Percentiles rank a stretch among this genome's conserved stretches.
Evolutionary conservation across 306 rosid species (phyloP).

Genomic region (Luffa acutangula): DNA sequence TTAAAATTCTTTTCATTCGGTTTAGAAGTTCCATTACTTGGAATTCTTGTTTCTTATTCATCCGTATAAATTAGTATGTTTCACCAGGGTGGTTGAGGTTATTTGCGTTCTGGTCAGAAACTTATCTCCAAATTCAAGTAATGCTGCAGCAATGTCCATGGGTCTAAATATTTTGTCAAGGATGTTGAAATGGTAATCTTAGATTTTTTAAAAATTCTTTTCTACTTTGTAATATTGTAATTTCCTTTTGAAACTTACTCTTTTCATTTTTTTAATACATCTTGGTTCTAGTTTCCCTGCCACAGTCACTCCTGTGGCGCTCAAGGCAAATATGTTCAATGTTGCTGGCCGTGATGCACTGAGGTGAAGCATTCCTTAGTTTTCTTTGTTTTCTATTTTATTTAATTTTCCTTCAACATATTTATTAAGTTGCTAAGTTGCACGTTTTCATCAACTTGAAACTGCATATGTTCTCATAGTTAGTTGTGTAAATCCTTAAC

Average conservation of each 20-base stretch:
- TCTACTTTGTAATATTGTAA: background rate
- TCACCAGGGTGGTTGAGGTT: conserved; percentile 66
- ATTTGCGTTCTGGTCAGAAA: conserved; percentile 61
- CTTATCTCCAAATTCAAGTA: conserved; percentile 42
- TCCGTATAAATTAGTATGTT: background rate
- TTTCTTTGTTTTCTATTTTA: background rate
- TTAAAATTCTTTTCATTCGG: conserved; percentile 6
- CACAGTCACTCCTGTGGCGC: conserved; percentile 44
- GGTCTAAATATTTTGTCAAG: conserved; percentile 58
- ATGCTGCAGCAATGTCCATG: conserved; percentile 69
- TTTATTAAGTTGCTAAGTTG: background rate
- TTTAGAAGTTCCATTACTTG: background rate
- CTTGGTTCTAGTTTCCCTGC: conserved; percentile 59
- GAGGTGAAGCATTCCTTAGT: conserved; percentile 35
- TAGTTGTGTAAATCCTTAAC: background rate
- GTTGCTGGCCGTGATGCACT: conserved; percentile 31
- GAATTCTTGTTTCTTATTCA: background rate
- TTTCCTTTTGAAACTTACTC: background rate
- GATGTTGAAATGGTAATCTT: conserved; percentile 63
- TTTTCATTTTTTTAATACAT: background rate
- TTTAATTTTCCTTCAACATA: background rate
- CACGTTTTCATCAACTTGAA: background rate
- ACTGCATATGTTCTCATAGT: background rate
- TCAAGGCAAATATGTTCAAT: conserved; percentile 62
- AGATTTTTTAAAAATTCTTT: conserved; percentile 4